These are phyloP conservation scores for Leishmania martiniquensis DNA, from an alignment of 208 protist genomes.

Conservation along the genomic window DNA sequence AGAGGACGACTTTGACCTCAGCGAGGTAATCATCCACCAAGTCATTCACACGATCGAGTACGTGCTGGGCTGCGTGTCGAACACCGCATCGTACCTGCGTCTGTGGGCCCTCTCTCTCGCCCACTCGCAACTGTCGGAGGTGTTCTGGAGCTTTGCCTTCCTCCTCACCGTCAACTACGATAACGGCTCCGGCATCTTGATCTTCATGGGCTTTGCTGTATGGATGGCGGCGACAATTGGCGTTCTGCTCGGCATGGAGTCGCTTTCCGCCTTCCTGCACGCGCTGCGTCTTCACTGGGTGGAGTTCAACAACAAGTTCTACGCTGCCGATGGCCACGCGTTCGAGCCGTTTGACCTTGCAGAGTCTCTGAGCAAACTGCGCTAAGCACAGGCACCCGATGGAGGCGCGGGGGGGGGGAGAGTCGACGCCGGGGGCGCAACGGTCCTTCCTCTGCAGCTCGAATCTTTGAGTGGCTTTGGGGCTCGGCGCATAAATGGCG, in stretches of 20 bases:
- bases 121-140: conserved; percentile 97
- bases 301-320: conserved; percentile 99
- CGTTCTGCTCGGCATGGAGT: conserved; percentile 99
- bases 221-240: conserved; percentile 96
- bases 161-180: conserved; percentile 55
- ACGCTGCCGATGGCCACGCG: conserved; percentile 91
- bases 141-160: conserved; percentile 88
- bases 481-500: background rate
- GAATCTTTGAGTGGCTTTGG: background rate
- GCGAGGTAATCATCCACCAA: conserved; percentile 97
- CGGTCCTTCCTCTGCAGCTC: background rate
- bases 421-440: background rate
- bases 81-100: conserved; percentile 99
- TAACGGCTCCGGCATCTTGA: conserved; percentile 55
- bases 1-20: conserved; percentile 81
- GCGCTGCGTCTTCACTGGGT: conserved; percentile 98
- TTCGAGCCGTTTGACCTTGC: conserved; percentile 93
- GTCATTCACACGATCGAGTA: conserved; percentile 99
- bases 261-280: conserved; percentile 99
- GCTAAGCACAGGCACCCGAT: conserved; percentile 1
- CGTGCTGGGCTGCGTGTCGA: conserved; percentile 98
- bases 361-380: conserved; percentile 55
- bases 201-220: conserved; percentile 87
- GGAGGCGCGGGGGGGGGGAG: background rate
- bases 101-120: conserved; percentile 99